phyloP scores from a whole-genome alignment of 768 basidiomycete genomes.

The Tylopilus balloui region DNA sequence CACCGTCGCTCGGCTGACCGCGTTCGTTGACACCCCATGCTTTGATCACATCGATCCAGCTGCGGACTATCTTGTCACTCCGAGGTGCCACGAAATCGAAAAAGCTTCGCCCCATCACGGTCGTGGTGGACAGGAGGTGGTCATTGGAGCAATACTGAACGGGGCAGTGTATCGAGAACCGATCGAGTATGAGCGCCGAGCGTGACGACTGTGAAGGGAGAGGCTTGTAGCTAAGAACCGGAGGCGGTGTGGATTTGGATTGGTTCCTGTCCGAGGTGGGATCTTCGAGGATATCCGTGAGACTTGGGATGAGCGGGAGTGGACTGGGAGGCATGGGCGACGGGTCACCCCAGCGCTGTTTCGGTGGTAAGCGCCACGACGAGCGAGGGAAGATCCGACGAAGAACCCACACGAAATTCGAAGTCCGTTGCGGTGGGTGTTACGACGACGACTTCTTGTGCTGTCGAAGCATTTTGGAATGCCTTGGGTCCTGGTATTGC shows the following conservation, averaged over 20 bases:
- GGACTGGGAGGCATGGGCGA: conserved; percentile 57
- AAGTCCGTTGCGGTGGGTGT: conserved; percentile 54
- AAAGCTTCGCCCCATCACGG: conserved; percentile 60
- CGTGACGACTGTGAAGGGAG: conserved; percentile 68
- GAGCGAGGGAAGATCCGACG: conserved; percentile 6
- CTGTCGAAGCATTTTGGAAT: conserved; percentile 76
- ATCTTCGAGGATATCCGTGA: conserved; percentile 14
- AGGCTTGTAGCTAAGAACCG: conserved; percentile 50
- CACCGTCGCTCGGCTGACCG: conserved; percentile 79
- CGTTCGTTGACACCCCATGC: conserved; percentile 82
- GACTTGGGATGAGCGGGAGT: conserved; percentile 26
- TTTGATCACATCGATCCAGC: conserved; percentile 75
- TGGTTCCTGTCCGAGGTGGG: conserved; percentile 1
- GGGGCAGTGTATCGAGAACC: conserved; percentile 63
- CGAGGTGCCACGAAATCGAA: conserved; percentile 67
- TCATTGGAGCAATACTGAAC: conserved; percentile 75
- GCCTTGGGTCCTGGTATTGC: conserved; percentile 71
- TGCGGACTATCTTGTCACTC: conserved; percentile 63
- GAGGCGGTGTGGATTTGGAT: conserved; percentile 1
- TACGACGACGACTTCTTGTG: conserved; percentile 75
- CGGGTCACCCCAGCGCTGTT: conserved; percentile 66
- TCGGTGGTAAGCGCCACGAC: conserved; percentile 4
- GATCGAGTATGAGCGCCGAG: conserved; percentile 77
- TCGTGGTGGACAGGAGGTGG: conserved; percentile 54
- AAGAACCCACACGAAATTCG: conserved; percentile 45